A percentile compares a stretch with the other conserved stretches of the same genome.
Conservation (phyloP, 2,329 filamentous ascomycete species). For the Colletotrichum sp. region DNA sequence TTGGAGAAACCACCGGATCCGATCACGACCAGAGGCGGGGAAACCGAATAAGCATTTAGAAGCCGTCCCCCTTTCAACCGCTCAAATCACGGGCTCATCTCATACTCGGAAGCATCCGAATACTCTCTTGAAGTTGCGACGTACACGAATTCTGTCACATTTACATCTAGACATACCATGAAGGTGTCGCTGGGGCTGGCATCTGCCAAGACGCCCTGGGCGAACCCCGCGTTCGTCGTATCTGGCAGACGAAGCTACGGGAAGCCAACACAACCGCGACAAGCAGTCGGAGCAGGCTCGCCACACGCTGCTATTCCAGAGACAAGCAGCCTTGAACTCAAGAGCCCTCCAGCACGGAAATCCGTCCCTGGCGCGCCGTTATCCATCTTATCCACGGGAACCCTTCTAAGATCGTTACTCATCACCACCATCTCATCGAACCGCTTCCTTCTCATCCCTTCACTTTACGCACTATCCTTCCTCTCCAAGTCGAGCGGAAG, state of each 20-base stretch:
- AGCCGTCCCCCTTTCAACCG: neutral
- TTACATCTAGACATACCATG: neutral
- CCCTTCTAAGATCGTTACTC: slow-evolving; percentile 44
- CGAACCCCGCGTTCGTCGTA: neutral
- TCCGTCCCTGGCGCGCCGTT: slow-evolving; percentile 22
- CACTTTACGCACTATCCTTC: slow-evolving; percentile 40
- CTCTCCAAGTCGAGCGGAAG: slow-evolving; percentile 39
- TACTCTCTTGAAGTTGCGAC: neutral
- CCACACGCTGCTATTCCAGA: slow-evolving; percentile 3
- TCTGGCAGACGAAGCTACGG: slow-evolving; percentile 9
- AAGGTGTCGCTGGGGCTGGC: neutral
- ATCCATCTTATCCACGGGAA: slow-evolving; percentile 33
- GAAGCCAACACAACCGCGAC: slow-evolving; percentile 11
- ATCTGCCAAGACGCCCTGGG: slow-evolving; percentile 6
- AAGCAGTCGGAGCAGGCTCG: neutral
- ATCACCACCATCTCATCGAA: slow-evolving; percentile 53
- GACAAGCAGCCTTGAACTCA: neutral
- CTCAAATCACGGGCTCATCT: neutral
- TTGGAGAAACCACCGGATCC: neutral
- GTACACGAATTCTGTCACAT: neutral
- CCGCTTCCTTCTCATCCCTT: slow-evolving; percentile 40
- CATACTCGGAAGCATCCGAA: neutral
- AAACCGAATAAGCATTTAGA: neutral
- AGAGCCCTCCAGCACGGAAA: neutral
- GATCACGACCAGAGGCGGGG: neutral